A percentile compares a stretch with the other conserved stretches of the same genome.
Conservation (phyloP, 2,329 filamentous ascomycete genomes). For the Stagonosporopsis rhizophila region DNA sequence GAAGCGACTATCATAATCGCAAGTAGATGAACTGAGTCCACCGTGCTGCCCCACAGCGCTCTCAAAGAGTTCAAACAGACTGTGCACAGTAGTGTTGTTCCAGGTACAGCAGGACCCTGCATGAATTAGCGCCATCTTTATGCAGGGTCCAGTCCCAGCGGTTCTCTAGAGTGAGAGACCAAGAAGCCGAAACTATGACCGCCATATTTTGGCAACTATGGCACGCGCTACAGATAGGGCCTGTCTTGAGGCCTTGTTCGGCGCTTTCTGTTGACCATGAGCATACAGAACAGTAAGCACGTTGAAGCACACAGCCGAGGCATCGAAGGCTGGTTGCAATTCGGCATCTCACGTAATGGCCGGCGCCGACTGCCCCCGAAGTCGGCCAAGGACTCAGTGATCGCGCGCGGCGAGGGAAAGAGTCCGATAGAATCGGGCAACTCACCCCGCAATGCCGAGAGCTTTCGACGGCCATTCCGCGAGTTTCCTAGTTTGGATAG, state of each 20-base stretch:
- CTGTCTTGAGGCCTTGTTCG: neutral
- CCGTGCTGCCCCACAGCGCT: too few species aligned
- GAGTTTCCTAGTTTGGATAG: conserved; percentile 9
- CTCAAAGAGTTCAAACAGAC: neutral
- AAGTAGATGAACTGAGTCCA: neutral
- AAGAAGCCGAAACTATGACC: neutral
- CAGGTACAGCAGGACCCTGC: conserved; percentile 12
- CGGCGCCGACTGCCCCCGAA: conserved; percentile 11
- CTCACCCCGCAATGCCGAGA: conserved; percentile 20
- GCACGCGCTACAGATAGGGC: conserved; percentile 9
- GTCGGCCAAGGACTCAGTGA: neutral
- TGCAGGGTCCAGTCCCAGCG: conserved; percentile 12
- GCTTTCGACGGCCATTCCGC: conserved; percentile 10
- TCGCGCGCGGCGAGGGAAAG: conserved; percentile 8
- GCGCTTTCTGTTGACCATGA: neutral
- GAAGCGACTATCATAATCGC: neutral
- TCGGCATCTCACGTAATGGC: conserved; percentile 2
- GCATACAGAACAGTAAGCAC: neutral
- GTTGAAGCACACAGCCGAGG: conserved; percentile 1
- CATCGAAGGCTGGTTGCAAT: neutral
- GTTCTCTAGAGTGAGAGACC: neutral
- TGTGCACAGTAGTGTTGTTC: neutral
- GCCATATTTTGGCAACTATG: conserved; percentile 2
- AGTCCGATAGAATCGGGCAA: conserved; percentile 17
- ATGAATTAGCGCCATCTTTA: neutral